phyloP scores from a whole-genome alignment of 116 monocot species.

The Posidonia oceanica region DNA sequence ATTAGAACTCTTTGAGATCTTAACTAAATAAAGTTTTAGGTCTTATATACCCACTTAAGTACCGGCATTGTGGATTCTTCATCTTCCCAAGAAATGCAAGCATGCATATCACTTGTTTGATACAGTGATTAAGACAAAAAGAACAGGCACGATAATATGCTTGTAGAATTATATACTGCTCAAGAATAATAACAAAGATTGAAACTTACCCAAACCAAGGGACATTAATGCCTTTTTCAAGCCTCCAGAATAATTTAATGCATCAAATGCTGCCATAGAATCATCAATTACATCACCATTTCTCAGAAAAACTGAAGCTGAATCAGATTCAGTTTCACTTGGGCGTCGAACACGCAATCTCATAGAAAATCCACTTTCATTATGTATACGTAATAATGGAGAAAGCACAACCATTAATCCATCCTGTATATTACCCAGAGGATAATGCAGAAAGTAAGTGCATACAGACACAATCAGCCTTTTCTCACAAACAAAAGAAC shows the following conservation, averaged over 20 bases:
- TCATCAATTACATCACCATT: conserved; percentile 71
- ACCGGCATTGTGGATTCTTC: no score
- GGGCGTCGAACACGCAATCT: conserved; percentile 53
- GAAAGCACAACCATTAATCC: conserved; percentile 48
- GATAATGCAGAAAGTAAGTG: neutral
- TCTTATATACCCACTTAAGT: no score
- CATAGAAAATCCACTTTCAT: conserved; percentile 60
- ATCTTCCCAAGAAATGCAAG: no score
- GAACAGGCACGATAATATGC: no score
- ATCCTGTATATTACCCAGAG: conserved; percentile 26
- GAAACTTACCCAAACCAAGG: conserved; percentile 45
- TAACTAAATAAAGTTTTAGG: no score
- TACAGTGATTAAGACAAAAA: no score
- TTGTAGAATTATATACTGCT: neutral
- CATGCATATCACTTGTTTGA: no score
- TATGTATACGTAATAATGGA: conserved; percentile 63
- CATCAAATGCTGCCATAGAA: conserved; percentile 57
- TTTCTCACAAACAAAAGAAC: neutral
- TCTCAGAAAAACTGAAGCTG: conserved; percentile 40
- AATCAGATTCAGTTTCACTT: conserved; percentile 34
- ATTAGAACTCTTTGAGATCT: no score
- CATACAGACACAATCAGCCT: neutral
- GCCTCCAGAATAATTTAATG: conserved; percentile 52
- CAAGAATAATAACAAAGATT: neutral
- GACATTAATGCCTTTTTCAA: conserved; percentile 63